phyloP scores from a whole-genome alignment of 352 stramenopile species.

The Paralagenidium karlingii region DNA sequence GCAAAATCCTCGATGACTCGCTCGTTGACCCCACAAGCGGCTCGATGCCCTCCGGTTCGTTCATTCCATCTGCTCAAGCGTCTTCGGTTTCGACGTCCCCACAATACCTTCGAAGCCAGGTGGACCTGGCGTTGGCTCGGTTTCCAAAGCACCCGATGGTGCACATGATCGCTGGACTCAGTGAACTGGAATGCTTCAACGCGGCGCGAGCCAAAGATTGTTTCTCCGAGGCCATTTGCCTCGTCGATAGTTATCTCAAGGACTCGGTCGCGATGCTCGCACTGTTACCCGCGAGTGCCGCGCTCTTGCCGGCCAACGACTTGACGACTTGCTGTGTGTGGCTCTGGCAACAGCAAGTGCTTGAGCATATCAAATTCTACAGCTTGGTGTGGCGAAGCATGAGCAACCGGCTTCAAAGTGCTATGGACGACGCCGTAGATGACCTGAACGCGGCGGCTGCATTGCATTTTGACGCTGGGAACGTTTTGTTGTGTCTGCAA shows the following conservation, averaged over 20 bases:
- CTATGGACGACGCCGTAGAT: conserved; percentile 34
- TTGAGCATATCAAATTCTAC: conserved; percentile 30
- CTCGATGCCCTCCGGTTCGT: too few species aligned
- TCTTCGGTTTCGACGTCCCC: too few species aligned
- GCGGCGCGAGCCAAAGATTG: conserved; percentile 15
- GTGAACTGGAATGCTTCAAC: conserved; percentile 35
- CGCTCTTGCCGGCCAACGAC: too few species aligned
- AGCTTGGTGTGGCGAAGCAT: conserved; percentile 38
- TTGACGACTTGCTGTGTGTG: background rate
- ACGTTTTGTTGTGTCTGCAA: conserved; percentile 26
- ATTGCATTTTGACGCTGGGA: conserved; percentile 13
- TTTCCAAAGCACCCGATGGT: conserved; percentile 17
- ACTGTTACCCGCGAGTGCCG: too few species aligned
- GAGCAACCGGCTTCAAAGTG: conserved; percentile 21
- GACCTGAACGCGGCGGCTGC: conserved; percentile 31
- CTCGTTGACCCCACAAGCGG: too few species aligned
- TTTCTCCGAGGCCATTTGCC: conserved; percentile 24
- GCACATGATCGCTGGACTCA: conserved; percentile 35
- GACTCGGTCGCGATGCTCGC: background rate
- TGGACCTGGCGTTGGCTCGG: too few species aligned
- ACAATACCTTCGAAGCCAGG: too few species aligned
- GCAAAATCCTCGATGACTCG: too few species aligned
- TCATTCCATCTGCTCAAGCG: too few species aligned
- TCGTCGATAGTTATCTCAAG: conserved; percentile 9
- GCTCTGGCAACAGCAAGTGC: conserved; percentile 19